A percentile compares a stretch with the other conserved stretches of the same genome.
These are phyloP conservation scores for Plenodomus lindquistii DNA, from an alignment of 2,329 filamentous ascomycete genomes.

Conservation along the genomic window DNA sequence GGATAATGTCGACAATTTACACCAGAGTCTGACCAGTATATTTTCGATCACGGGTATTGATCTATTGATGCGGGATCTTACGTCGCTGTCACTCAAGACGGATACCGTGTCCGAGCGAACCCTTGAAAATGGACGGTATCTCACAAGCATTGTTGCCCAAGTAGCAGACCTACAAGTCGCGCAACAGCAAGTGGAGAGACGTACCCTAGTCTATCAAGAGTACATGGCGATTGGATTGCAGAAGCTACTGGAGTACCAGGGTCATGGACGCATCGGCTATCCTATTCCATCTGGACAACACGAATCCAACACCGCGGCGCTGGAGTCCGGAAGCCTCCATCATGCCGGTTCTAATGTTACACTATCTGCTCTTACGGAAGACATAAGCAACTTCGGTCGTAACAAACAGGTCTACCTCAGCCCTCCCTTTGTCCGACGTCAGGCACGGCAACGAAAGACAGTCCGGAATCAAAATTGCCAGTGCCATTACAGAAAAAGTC, in stretches of 20 bases:
- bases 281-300: no score
- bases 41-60: neutral
- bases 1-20: neutral
- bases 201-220: neutral
- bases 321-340: no score
- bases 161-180: neutral
- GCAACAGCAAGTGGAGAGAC: neutral
- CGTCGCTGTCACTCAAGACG: neutral
- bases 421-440: no score
- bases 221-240: neutral
- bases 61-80: neutral
- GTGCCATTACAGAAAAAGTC: neutral
- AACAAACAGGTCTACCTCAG: neutral
- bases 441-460: neutral
- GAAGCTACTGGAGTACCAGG: neutral
- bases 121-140: neutral
- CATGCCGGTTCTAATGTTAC: no score
- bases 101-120: neutral
- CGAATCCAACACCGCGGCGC: neutral
- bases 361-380: no score
- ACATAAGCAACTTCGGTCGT: neutral
- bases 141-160: neutral
- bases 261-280: no score
- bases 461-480: neutral
- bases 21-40: neutral